These are phyloP conservation scores for Nicotiana undulata DNA, from an alignment of 257 asterid species.

Conservation along the genomic window DNA sequence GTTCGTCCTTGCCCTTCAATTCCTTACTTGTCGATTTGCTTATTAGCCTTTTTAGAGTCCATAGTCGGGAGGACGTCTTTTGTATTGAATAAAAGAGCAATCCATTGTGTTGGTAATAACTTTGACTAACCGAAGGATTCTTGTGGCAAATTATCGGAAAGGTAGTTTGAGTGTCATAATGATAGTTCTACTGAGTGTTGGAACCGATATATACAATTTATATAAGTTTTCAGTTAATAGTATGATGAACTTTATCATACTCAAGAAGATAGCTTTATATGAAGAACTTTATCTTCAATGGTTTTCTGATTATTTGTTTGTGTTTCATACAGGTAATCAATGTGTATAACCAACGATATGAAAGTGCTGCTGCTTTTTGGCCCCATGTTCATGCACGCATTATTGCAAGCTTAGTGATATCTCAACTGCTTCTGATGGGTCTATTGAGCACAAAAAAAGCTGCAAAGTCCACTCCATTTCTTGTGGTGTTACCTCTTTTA, in stretches of 20 bases:
- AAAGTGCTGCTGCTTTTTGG: conserved; percentile 98
- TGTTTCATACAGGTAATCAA: conserved; percentile 58
- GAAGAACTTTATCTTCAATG: not conserved
- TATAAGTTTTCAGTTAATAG: not conserved
- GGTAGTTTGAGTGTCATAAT: not conserved
- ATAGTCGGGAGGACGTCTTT: not conserved
- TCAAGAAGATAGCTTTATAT: not conserved
- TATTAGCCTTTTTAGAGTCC: not conserved
- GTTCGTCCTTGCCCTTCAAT: conserved; percentile 23
- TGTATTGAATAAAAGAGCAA: not conserved
- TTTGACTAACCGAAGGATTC: not conserved
- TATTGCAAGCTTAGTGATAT: conserved; percentile 73
- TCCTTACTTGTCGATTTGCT: not conserved
- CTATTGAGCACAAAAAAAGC: conserved; percentile 82
- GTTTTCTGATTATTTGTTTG: not conserved
- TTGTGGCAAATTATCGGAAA: not conserved
- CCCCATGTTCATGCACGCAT: conserved; percentile 92
- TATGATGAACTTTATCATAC: not conserved
- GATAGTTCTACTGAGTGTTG: not conserved
- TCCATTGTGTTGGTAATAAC: not conserved
- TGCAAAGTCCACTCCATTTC: conserved; percentile 83
- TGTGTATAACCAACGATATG: conserved; percentile 80
- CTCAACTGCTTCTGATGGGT: conserved; percentile 84
- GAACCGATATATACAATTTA: not conserved
- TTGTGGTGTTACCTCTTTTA: conserved; percentile 59